A percentile compares a stretch with the other conserved stretches of the same genome.
Conservation (phyloP, 345 rosid species). For the Toxicodendron radicans region DNA sequence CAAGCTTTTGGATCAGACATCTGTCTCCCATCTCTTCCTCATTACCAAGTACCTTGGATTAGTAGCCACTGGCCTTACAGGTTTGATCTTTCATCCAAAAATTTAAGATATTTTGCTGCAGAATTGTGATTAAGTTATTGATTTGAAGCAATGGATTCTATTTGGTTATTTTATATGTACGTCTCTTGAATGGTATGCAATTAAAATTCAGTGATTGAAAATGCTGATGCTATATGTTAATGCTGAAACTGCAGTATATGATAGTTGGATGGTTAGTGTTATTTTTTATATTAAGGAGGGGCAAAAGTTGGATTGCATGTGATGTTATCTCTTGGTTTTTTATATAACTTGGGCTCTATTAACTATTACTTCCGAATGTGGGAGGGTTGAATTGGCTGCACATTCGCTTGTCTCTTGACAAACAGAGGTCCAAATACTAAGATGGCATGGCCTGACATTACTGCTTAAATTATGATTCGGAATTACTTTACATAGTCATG, state of each 20-base stretch:
- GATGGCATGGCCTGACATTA: neutral
- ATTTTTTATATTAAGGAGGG: neutral
- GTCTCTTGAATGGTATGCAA: neutral
- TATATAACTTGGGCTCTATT: neutral
- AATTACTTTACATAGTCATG: neutral
- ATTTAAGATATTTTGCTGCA: neutral
- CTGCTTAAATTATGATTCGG: neutral
- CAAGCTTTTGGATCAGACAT: conserved; percentile 96
- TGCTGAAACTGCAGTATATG: neutral
- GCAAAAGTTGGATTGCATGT: neutral
- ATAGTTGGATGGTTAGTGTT: neutral
- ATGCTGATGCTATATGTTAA: neutral
- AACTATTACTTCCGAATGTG: neutral
- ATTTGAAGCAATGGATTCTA: neutral
- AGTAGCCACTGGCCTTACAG: conserved; percentile 94
- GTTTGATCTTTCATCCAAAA: conserved; percentile 29
- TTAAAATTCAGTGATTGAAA: neutral
- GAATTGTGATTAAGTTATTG: neutral
- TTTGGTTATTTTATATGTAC: neutral
- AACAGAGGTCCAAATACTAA: neutral
- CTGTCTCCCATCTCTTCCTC: conserved; percentile 88
- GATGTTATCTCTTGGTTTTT: neutral
- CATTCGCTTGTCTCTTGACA: neutral
- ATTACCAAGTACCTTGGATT: conserved; percentile 87
- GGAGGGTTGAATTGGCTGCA: neutral